These are phyloP conservation scores for Colletotrichum viniferum DNA, from an alignment of 2,329 filamentous ascomycete genomes.

Conservation along the genomic window DNA sequence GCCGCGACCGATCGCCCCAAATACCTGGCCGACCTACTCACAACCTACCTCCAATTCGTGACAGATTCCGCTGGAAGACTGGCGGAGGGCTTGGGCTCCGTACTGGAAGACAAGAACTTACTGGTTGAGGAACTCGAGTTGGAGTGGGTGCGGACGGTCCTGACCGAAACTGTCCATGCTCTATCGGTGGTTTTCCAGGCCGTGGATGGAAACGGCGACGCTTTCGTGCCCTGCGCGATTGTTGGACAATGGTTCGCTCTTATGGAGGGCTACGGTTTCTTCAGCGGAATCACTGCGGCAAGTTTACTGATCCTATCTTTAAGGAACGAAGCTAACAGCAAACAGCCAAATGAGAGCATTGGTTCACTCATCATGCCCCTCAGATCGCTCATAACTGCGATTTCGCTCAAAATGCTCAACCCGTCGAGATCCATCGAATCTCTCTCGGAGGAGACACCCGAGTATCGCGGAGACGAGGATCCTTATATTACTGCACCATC, in stretches of 20 bases:
- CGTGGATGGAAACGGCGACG: slow-evolving; percentile 59
- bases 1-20: slow-evolving; percentile 22
- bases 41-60: slow-evolving; percentile 53
- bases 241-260: slow-evolving; percentile 77
- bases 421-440: slow-evolving; percentile 62
- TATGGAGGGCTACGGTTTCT: slow-evolving; percentile 71
- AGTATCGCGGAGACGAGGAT: slow-evolving; percentile 33
- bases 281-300: slow-evolving; percentile 66
- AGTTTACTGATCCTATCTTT: slow-evolving; percentile 29
- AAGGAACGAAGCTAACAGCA: neutral
- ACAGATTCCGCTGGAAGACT: slow-evolving; percentile 54
- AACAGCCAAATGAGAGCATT: slow-evolving; percentile 42
- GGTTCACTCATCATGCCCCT: slow-evolving; percentile 64
- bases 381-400: slow-evolving; percentile 71
- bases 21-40: slow-evolving; percentile 48
- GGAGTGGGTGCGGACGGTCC: slow-evolving; percentile 65
- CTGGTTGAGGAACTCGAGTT: slow-evolving; percentile 58
- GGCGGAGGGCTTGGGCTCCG: slow-evolving; percentile 52
- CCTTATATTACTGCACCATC: slow-evolving; percentile 73
- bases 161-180: slow-evolving; percentile 75
- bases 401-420: slow-evolving; percentile 76
- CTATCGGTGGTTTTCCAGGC: slow-evolving; percentile 76
- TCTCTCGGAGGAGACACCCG: slow-evolving; percentile 41
- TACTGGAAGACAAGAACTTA: slow-evolving; percentile 53
- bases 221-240: slow-evolving; percentile 61